phyloP scores from a whole-genome alignment of 1,139 yeast genomes.

The Scheffersomyces insectosa region DNA sequence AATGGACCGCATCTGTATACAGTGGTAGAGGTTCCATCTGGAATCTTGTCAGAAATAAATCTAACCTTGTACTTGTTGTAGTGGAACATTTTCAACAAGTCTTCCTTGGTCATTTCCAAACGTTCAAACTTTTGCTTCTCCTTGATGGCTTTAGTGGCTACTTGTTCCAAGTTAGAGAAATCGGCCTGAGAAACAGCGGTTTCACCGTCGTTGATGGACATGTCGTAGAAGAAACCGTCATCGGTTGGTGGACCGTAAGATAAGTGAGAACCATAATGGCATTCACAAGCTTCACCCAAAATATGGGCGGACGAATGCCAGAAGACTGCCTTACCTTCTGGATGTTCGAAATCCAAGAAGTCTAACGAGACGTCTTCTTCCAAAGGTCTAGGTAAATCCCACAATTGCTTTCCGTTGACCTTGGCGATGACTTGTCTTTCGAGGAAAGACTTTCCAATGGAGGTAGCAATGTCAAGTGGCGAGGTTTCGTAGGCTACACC shows the following conservation, averaged over 20 bases:
- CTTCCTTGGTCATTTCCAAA: slow-evolving; percentile 87
- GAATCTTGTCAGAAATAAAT: slow-evolving; percentile 83
- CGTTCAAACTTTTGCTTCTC: slow-evolving; percentile 97
- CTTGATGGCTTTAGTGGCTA: slow-evolving; percentile 88
- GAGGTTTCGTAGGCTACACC: slow-evolving; percentile 89
- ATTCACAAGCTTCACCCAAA: slow-evolving; percentile 97
- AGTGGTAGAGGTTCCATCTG: slow-evolving; percentile 95
- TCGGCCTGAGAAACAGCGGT: slow-evolving; percentile 76
- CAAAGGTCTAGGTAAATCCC: slow-evolving; percentile 96
- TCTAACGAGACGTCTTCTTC: slow-evolving; percentile 73
- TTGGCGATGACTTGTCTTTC: slow-evolving; percentile 91
- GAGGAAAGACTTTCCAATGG: slow-evolving; percentile 75
- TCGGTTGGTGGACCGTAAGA: slow-evolving; percentile 93
- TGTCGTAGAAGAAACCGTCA: slow-evolving; percentile 97
- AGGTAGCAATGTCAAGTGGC: slow-evolving; percentile 83
- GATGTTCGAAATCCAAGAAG: slow-evolving; percentile 65
- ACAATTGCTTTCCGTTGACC: slow-evolving; percentile 75
- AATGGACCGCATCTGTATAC: slow-evolving; percentile 98
- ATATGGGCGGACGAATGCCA: slow-evolving; percentile 99
- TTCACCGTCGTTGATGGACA: slow-evolving; percentile 82
- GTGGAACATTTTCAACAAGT: slow-evolving; percentile 86
- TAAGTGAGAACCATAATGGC: slow-evolving; percentile 92
- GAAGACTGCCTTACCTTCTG: slow-evolving; percentile 92
- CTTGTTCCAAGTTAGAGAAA: slow-evolving; percentile 80
- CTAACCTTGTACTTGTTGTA: slow-evolving; percentile 96